Percentiles rank a stretch among this genome's conserved stretches.
phyloP scores from a whole-genome alignment of 768 basidiomycete genomes.

The Suillus subaureus region DNA sequence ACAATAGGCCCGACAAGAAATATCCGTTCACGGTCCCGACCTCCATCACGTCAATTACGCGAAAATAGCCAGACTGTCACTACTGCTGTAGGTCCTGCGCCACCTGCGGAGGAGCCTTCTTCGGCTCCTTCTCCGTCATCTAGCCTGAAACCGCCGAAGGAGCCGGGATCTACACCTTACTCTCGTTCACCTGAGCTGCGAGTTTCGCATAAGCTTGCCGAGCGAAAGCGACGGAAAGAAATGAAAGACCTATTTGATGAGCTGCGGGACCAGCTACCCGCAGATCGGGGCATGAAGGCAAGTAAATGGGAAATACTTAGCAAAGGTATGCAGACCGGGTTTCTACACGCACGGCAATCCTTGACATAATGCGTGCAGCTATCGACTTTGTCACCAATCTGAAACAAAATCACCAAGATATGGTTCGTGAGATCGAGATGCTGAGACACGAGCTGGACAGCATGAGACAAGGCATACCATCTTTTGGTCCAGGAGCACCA shows the following conservation, averaged over 20 bases:
- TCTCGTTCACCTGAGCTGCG: slow-evolving; percentile 94
- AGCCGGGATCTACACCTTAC: slow-evolving; percentile 73
- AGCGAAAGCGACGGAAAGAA: slow-evolving; percentile 95
- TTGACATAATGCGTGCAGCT: slow-evolving; percentile 44
- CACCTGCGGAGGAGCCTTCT: slow-evolving; percentile 43
- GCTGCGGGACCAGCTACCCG: slow-evolving; percentile 88
- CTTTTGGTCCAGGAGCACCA: slow-evolving; percentile 51
- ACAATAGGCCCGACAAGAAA: slow-evolving; percentile 50
- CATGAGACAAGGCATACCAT: slow-evolving; percentile 58
- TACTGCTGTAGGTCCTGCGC: slow-evolving; percentile 35
- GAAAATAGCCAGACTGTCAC: slow-evolving; percentile 43
- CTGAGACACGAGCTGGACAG: slow-evolving; percentile 74
- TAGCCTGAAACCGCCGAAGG: slow-evolving; percentile 44
- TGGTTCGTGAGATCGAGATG: slow-evolving; percentile 78
- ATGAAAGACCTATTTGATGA: slow-evolving; percentile 99
- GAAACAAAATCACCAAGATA: slow-evolving; percentile 75
- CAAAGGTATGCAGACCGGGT: slow-evolving; percentile 64
- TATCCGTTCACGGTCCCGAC: slow-evolving; percentile 69
- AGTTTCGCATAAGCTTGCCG: slow-evolving; percentile 95
- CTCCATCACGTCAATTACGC: slow-evolving; percentile 63
- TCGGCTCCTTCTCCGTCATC: slow-evolving; percentile 39
- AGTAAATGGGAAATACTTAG: slow-evolving; percentile 99
- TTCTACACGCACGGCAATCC: slow-evolving; percentile 1
- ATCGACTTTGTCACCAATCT: slow-evolving; percentile 86
- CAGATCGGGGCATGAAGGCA: slow-evolving; percentile 92